Conservation (phyloP, 208 protist species). For the Trypanosoma melophagium region DNA sequence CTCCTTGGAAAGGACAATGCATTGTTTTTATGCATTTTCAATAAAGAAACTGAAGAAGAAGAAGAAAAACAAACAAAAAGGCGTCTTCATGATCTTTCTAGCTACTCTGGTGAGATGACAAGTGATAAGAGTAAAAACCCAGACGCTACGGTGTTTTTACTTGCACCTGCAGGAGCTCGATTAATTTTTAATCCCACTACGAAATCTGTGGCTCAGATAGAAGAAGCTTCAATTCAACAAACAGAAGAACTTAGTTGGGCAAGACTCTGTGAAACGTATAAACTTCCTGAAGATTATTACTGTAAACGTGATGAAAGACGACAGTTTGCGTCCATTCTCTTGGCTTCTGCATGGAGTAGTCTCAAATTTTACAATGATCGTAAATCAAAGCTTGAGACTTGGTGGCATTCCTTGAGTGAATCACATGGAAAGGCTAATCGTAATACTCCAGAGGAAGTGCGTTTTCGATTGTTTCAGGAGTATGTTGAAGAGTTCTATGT, state of each 20-base stretch:
- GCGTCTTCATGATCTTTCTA: constrained; percentile 11
- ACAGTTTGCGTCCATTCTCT: constrained; percentile 12
- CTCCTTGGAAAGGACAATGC: constrained; percentile 20
- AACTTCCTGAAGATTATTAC: not conserved
- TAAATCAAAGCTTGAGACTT: constrained; percentile 17
- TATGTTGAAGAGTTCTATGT: constrained; percentile 24
- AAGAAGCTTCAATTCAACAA: constrained; percentile 8
- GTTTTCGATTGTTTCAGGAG: constrained; percentile 23
- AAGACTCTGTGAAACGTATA: constrained; percentile 3
- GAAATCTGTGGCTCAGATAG: constrained; percentile 8
- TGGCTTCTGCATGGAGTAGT: constrained; percentile 1
- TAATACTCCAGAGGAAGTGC: not conserved
- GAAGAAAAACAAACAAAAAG: not conserved
- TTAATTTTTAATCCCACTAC: constrained; percentile 16
- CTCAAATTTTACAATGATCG: constrained; percentile 2
- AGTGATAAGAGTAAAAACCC: not conserved
- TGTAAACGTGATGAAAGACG: constrained; percentile 11
- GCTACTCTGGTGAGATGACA: constrained; percentile 1
- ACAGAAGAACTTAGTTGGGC: constrained; percentile 20
- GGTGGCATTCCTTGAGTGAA: constrained; percentile 21
- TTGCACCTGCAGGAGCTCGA: constrained; percentile 16
- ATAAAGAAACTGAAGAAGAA: not conserved
- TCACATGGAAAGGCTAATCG: constrained; percentile 5
- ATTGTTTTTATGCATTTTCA: constrained; percentile 1
- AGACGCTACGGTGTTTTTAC: constrained; percentile 6